These are phyloP conservation scores for Voacanga thouarsii DNA, from an alignment of 257 asterid species.

Conservation along the genomic window DNA sequence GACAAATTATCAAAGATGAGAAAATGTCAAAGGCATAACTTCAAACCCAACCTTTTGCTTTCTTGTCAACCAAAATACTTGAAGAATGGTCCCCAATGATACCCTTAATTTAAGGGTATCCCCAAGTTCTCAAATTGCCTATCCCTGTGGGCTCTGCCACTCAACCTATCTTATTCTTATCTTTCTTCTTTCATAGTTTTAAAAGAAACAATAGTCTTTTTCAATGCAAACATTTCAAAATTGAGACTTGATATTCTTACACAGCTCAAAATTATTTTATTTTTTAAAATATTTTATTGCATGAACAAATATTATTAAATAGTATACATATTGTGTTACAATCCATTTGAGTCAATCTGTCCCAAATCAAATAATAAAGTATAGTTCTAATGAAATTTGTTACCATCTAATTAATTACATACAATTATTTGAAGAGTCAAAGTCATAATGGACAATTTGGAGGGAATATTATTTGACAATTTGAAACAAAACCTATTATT, in stretches of 20 bases:
- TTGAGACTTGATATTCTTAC: background rate
- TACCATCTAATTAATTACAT: background rate
- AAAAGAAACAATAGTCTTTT: background rate
- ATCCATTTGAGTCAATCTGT: too few species aligned
- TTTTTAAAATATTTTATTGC: too few species aligned
- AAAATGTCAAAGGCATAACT: slow-evolving; percentile 15
- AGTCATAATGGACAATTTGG: background rate
- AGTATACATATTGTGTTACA: too few species aligned
- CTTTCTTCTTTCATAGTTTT: slow-evolving; percentile 1
- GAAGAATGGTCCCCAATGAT: slow-evolving; percentile 27
- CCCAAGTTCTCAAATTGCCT: slow-evolving; percentile 18
- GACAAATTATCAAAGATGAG: slow-evolving; percentile 1
- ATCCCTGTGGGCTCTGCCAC: slow-evolving; percentile 10
- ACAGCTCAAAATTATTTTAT: too few species aligned
- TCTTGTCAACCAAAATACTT: slow-evolving; percentile 21
- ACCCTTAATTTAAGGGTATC: slow-evolving; percentile 33
- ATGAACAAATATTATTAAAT: too few species aligned
- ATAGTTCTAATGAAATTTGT: background rate
- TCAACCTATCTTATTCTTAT: slow-evolving; percentile 1
- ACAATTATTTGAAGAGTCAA: background rate
- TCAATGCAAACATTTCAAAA: slow-evolving; percentile 1
- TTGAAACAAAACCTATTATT: background rate
- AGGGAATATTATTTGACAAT: background rate
- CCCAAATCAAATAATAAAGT: background rate
- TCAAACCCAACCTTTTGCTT: slow-evolving; percentile 18